Conservation (phyloP, 352 stramenopile genomes). For the Phytopythium montanum region DNA sequence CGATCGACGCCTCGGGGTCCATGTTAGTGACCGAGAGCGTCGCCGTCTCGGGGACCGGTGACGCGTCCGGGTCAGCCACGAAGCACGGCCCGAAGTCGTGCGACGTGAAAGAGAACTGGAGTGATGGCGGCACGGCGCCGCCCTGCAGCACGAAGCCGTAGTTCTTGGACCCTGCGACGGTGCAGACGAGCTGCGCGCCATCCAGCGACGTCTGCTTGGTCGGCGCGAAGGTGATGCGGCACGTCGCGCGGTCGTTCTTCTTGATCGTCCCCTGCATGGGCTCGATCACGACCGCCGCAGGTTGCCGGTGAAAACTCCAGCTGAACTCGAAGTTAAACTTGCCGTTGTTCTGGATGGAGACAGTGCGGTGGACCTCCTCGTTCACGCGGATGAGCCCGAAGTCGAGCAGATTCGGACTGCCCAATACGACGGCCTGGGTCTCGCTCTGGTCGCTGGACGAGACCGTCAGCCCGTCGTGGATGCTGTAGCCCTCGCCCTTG, state of each 20-base stretch:
- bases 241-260: conserved; percentile 82
- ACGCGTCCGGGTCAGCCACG: conserved; percentile 71
- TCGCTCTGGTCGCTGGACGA: conserved; percentile 41
- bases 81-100: conserved; percentile 93
- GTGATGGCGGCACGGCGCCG: conserved; percentile 69
- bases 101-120: conserved; percentile 88
- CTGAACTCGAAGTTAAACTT: conserved; percentile 97
- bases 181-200: conserved; percentile 64
- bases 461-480: conserved; percentile 76
- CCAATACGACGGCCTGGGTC: conserved; percentile 21
- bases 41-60: conserved; percentile 46
- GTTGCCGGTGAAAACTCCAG: conserved; percentile 52
- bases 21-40: conserved; percentile 85
- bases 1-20: conserved; percentile 72
- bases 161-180: conserved; percentile 78
- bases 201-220: conserved; percentile 76
- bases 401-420: conserved; percentile 53
- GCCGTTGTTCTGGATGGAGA: conserved; percentile 89
- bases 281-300: conserved; percentile 51
- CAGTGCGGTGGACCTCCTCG: conserved; percentile 51
- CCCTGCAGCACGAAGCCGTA: conserved; percentile 82
- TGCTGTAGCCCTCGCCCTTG: conserved; percentile 93
- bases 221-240: conserved; percentile 74
- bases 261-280: conserved; percentile 83
- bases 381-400: conserved; percentile 89